phyloP scores from a whole-genome alignment of 805 yeast genomes.

The Spathaspora hagerdaliae region DNA sequence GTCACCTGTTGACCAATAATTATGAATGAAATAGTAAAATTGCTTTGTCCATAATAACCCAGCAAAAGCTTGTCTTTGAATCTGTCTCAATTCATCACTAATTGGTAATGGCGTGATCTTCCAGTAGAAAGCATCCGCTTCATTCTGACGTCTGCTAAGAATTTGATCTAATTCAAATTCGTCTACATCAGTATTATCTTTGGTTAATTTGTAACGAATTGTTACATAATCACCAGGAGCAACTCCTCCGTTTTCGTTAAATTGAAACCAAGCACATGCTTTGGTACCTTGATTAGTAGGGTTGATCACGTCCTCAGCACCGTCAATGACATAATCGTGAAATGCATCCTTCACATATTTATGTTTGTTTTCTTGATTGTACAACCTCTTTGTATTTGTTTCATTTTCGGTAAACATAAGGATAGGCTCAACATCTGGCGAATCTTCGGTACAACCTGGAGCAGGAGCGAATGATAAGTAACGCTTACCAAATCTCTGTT shows the following conservation, averaged over 20 bases:
- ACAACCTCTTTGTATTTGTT: slow-evolving; percentile 69
- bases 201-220: slow-evolving; percentile 68
- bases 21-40: slow-evolving; percentile 80
- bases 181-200: slow-evolving; percentile 46
- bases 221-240: slow-evolving; percentile 88
- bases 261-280: slow-evolving; percentile 77
- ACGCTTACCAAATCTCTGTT: slow-evolving; percentile 67
- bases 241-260: slow-evolving; percentile 72
- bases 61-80: slow-evolving; percentile 92
- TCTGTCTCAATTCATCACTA: slow-evolving; percentile 70
- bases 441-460: slow-evolving; percentile 60
- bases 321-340: slow-evolving; percentile 75
- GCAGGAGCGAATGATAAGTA: slow-evolving; percentile 73
- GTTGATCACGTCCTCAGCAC: slow-evolving; percentile 57
- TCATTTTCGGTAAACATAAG: slow-evolving; percentile 87
- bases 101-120: slow-evolving; percentile 81
- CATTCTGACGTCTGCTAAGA: slow-evolving; percentile 70
- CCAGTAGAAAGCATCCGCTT: slow-evolving; percentile 93
- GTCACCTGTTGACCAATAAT: slow-evolving; percentile 86
- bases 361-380: slow-evolving; percentile 53
- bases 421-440: slow-evolving; percentile 69
- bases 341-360: slow-evolving; percentile 82
- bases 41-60: slow-evolving; percentile 94
- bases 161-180: slow-evolving; percentile 70
- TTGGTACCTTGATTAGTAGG: slow-evolving; percentile 76